Base-by-base conservation (phyloP, 257 asterid genomes). In the Paraleonurus japonicus region DNA sequence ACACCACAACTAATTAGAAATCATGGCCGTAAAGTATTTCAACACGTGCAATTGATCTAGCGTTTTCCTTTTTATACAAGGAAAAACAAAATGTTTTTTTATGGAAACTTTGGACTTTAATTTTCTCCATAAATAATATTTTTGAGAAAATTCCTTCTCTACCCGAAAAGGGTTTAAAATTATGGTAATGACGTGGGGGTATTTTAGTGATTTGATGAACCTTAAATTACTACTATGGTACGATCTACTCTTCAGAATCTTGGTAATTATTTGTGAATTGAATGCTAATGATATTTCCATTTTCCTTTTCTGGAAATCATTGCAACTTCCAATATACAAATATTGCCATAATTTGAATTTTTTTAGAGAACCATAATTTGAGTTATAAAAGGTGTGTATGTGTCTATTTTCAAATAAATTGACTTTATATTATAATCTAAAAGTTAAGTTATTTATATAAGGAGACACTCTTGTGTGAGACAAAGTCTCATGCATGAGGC, bases 211-310 rank as follows among this genome's bases (percentile, higher is more conserved):
- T 23, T 55, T 19, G 1, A 6, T 12, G 20, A 37, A 53, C 5
- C 13, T 64, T 45, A 57, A 58, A 64, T 71, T 64, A 58, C 55
- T 19, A 26, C 19, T 9, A 45, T 13, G 19, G 76, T 55, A 41
- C 50, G 41, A 28, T 16, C 61, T 30, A 55, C 19, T 72, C 73
- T 53, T 55, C 50, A 70, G 79, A 74, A 81, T 82, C 80, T 77
- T 70, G 23, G 63, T 70, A 76, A 81, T 82, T 57, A 85, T 81
- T 72, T 70, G 54, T 53, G 74, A 66, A 8, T 70, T 76, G 39
- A 80, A 75, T 73, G 83, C 76, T 68, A 73, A 75, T 70, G 62
- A 86, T 79, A 70, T 75, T 72, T 43, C 72, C 16, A 57, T 78
- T 67, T 51, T 28, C 74, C 48, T 63, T 73, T 58, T 59, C 4